Conservation (phyloP, 495 filamentous ascomycete species). For the Collariella sp. region DNA sequence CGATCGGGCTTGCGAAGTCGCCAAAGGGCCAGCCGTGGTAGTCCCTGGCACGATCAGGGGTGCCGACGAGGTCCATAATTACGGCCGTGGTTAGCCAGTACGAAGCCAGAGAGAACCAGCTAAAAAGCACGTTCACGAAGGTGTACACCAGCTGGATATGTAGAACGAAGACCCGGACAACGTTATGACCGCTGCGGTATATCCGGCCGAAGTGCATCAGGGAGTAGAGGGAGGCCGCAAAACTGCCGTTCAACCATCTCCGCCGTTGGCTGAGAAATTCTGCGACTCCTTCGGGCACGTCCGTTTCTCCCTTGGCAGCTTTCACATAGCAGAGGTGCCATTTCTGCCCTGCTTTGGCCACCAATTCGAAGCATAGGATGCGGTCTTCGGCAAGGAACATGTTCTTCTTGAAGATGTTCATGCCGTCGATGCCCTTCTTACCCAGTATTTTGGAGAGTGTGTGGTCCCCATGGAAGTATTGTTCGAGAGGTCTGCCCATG, state of each 20-base stretch:
- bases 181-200: constrained; percentile 96
- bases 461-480: constrained; percentile 99
- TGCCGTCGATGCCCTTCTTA: constrained; percentile 98
- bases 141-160: constrained; percentile 97
- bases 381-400: constrained; percentile 99
- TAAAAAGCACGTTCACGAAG: constrained; percentile 75
- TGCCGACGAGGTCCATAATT: constrained; percentile 94
- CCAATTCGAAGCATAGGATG: constrained; percentile 98
- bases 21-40: constrained; percentile 76
- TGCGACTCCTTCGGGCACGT: constrained; percentile 91
- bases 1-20: constrained; percentile 65
- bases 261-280: constrained; percentile 97
- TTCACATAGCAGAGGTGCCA: constrained; percentile 99
- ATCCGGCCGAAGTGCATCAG: constrained; percentile 98
- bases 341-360: constrained; percentile 95
- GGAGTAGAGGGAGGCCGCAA: constrained; percentile 92
- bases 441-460: constrained; percentile 88
- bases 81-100: constrained; percentile 96
- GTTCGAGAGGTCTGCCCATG: constrained; percentile 91
- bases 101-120: constrained; percentile 88
- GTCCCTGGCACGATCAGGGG: constrained; percentile 42
- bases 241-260: constrained; percentile 97
- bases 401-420: constrained; percentile 99
- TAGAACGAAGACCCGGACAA: constrained; percentile 96
- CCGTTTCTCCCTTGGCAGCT: constrained; percentile 94